phyloP scores from a whole-genome alignment of 176 grass and related monocot genomes.

The Dactylis glomerata region DNA sequence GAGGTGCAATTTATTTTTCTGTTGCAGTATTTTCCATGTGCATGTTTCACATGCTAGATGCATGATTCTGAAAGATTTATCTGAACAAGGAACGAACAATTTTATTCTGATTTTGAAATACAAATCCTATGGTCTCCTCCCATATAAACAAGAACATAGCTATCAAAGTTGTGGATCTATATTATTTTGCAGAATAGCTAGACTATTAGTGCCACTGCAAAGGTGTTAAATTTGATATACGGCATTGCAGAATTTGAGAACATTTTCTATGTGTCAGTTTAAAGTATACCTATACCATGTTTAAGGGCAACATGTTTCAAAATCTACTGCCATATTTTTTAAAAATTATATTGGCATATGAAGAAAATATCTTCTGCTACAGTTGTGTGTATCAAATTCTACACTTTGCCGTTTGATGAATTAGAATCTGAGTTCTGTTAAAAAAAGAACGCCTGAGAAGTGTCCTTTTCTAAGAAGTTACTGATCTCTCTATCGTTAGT shows the following conservation, averaged over 20 bases:
- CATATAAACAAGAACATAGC: constrained; percentile 20
- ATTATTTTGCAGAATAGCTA: not conserved
- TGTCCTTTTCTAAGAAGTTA: constrained; percentile 21
- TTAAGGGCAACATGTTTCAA: not conserved
- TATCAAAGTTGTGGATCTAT: not conserved
- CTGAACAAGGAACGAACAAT: not conserved
- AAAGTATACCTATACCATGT: not conserved
- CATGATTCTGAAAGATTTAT: not conserved
- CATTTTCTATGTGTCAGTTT: not conserved
- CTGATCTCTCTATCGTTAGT: constrained; percentile 40
- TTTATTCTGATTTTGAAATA: not conserved
- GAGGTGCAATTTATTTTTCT: constrained; percentile 56
- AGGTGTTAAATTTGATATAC: constrained; percentile 5
- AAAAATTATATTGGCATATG: not conserved
- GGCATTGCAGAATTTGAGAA: not conserved
- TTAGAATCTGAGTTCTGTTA: not conserved
- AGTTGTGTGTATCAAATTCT: not conserved
- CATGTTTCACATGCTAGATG: constrained; percentile 3
- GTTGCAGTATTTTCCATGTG: not conserved
- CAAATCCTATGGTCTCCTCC: not conserved
- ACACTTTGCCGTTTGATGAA: not conserved
- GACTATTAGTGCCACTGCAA: not conserved
- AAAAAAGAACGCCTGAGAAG: not conserved
- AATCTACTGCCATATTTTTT: not conserved
- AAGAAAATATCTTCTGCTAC: not conserved